These are phyloP conservation scores for Naumovozyma castellii DNA, from an alignment of 805 yeast species.

Conservation along the genomic window DNA sequence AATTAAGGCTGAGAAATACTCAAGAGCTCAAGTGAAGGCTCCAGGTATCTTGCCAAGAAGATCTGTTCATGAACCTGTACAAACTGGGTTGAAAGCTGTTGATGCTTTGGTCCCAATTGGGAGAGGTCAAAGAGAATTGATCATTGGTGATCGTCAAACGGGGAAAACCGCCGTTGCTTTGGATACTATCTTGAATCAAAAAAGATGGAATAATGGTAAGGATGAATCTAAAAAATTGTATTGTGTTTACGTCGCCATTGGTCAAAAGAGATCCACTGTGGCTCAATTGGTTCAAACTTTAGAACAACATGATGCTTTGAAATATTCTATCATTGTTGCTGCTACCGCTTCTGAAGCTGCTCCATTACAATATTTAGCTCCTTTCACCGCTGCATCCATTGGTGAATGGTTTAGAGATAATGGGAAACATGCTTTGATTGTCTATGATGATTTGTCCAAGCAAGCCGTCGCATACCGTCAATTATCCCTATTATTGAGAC, in stretches of 20 bases:
- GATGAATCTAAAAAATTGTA: constrained; percentile 97
- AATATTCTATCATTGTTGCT: constrained; percentile 95
- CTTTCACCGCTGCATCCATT: constrained; percentile 98
- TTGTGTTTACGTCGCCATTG: constrained; percentile 99
- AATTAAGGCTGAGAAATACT: constrained; percentile 67
- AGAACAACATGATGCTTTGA: constrained; percentile 95
- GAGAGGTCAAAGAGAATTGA: constrained; percentile 99
- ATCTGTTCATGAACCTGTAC: constrained; percentile 98
- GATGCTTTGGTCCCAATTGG: constrained; percentile 99
- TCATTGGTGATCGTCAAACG: constrained; percentile 99
- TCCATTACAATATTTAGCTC: constrained; percentile 99
- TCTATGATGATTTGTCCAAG: constrained; percentile 97
- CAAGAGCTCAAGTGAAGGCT: constrained; percentile 98
- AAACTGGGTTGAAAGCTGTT: constrained; percentile 98
- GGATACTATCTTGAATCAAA: constrained; percentile 97
- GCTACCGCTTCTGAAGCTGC: constrained; percentile 99
- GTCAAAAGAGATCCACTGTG: constrained; percentile 99
- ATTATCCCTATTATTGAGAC: constrained; percentile 91
- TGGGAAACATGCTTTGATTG: constrained; percentile 93
- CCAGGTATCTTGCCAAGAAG: constrained; percentile 99
- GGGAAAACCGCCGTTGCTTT: constrained; percentile 99
- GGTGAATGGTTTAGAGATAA: constrained; percentile 99
- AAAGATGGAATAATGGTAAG: constrained; percentile 92
- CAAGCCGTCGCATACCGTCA: constrained; percentile 99
- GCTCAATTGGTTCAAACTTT: constrained; percentile 99